Percentiles rank a stretch among this genome's conserved stretches.
Evolutionary conservation across 495 filamentous ascomycete genomes (phyloP).

Genomic region (Filosporella fistucella): DNA sequence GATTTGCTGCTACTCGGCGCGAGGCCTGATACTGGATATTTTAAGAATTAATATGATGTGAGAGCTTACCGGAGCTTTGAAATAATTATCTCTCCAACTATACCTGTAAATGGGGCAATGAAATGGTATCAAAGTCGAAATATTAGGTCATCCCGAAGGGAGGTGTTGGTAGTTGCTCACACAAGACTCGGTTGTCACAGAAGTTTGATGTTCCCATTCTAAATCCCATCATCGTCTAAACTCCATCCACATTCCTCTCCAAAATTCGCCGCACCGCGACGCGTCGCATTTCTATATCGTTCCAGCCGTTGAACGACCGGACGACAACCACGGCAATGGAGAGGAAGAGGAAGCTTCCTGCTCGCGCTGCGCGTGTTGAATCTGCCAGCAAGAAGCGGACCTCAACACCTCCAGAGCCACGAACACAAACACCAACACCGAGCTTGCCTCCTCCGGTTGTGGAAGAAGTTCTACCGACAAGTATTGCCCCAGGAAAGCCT

Average conservation of each 20-base stretch:
- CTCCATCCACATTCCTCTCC: not conserved
- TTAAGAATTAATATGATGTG: too few relatives aligned
- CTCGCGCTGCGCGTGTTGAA: conserved; percentile 47
- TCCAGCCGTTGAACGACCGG: not conserved
- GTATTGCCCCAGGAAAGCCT: conserved; percentile 57
- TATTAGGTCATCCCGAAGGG: too few relatives aligned
- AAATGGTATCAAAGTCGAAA: too few relatives aligned
- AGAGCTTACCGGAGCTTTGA: too few relatives aligned
- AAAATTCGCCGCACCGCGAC: conserved; percentile 15
- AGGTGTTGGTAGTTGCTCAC: too few relatives aligned
- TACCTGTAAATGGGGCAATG: too few relatives aligned
- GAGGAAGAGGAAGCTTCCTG: conserved; percentile 53
- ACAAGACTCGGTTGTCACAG: conserved; percentile 5
- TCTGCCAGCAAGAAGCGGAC: conserved; percentile 43
- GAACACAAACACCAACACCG: conserved; percentile 25
- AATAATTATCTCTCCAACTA: too few relatives aligned
- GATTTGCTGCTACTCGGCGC: too few relatives aligned
- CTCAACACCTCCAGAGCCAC: conserved; percentile 32
- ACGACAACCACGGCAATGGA: conserved; percentile 33
- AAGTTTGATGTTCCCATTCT: conserved; percentile 12
- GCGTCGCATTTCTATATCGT: conserved; percentile 12
- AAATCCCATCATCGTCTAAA: conserved; percentile 1
- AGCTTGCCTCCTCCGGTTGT: conserved; percentile 33
- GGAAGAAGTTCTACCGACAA: conserved; percentile 57
- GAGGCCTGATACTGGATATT: too few relatives aligned